Evolutionary conservation across 1,284 basidiomycete genomes (phyloP).

Genomic region (Apiotrichum mycotoxinovorans): DNA sequence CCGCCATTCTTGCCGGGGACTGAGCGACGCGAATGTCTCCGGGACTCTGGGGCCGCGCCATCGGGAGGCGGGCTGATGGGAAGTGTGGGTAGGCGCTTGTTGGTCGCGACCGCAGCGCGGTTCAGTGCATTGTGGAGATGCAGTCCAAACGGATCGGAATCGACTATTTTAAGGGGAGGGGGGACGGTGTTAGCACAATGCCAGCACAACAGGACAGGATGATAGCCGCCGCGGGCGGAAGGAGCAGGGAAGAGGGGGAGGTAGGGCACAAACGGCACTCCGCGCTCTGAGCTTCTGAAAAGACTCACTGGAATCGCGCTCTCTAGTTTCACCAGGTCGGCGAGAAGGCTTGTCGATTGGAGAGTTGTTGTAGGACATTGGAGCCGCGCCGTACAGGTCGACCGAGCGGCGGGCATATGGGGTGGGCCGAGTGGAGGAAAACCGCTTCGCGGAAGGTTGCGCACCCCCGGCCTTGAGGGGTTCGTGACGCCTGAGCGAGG

Average conservation of each 20-base stretch:
- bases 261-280: no score
- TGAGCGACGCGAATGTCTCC: not conserved
- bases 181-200: not conserved
- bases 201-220: not conserved
- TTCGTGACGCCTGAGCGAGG: not conserved
- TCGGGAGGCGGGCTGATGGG: not conserved
- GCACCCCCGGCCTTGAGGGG: no score
- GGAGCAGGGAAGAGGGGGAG: no score
- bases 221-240: no score
- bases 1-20: not conserved
- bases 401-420: not conserved
- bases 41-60: not conserved
- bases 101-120: not conserved
- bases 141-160: not conserved
- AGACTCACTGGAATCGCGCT: not conserved
- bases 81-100: not conserved
- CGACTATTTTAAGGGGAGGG: not conserved
- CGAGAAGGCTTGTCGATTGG: not conserved
- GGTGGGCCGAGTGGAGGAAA: not conserved
- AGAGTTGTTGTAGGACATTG: not conserved
- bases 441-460: not conserved
- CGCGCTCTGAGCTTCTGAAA: not conserved
- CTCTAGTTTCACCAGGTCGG: not conserved
- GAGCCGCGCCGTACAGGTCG: not conserved
- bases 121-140: not conserved